These are phyloP conservation scores for Lactifluus piperatus DNA, from an alignment of 768 basidiomycete species.

Conservation along the genomic window DNA sequence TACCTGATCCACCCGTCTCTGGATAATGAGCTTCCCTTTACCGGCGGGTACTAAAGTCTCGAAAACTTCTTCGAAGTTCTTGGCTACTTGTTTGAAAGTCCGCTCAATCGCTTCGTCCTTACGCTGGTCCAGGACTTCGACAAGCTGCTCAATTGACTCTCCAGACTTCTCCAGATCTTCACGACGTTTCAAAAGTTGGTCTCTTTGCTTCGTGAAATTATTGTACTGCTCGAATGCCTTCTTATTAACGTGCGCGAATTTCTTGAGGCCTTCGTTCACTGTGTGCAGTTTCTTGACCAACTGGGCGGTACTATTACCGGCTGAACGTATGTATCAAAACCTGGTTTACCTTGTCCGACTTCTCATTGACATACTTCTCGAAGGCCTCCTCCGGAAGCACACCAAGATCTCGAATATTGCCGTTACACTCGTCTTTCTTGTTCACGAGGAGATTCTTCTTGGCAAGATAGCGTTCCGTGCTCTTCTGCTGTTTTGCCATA, in stretches of 20 bases:
- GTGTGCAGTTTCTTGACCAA: constrained; percentile 88
- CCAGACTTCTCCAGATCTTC: constrained; percentile 90
- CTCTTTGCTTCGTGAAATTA: constrained; percentile 96
- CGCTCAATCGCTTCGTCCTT: constrained; percentile 99
- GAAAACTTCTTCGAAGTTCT: constrained; percentile 95
- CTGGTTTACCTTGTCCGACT: constrained; percentile 69
- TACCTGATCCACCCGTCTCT: constrained; percentile 81
- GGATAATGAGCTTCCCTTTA: constrained; percentile 84
- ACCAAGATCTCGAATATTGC: constrained; percentile 92
- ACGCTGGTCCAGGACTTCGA: constrained; percentile 87
- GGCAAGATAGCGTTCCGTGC: constrained; percentile 86
- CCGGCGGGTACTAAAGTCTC: constrained; percentile 94
- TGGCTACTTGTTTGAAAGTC: constrained; percentile 97
- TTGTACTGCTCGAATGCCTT: constrained; percentile 98
- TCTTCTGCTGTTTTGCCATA: constrained; percentile 90
- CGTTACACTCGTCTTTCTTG: constrained; percentile 90
- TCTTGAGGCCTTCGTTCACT: constrained; percentile 89
- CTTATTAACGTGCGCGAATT: constrained; percentile 98
- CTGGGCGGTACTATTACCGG: constrained; percentile 33
- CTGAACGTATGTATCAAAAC: neutral
- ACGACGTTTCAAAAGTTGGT: constrained; percentile 77
- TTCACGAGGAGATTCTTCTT: constrained; percentile 80
- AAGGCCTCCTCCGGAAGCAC: constrained; percentile 97
- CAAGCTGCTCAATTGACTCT: constrained; percentile 82
- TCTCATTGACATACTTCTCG: constrained; percentile 84